Evolutionary conservation across 331 rosid species (phyloP).

Genomic region (Quercus tomentella): DNA sequence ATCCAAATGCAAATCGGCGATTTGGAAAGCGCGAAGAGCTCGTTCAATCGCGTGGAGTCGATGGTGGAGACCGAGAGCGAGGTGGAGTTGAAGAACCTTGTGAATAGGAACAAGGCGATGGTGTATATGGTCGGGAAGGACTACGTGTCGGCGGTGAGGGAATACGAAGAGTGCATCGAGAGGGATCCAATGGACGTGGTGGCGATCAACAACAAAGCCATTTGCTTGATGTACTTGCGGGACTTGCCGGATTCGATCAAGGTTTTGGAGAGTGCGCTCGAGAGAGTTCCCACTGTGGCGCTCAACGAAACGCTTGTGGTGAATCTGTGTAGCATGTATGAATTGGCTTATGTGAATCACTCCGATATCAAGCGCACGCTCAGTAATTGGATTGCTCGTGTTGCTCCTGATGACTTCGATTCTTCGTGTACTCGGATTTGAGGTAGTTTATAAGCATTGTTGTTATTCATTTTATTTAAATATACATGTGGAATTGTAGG

Average conservation of each 20-base stretch:
- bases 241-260: conserved; percentile 94
- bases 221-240: conserved; percentile 93
- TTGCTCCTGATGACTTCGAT: conserved; percentile 97
- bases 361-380: conserved; percentile 85
- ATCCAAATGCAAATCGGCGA: conserved; percentile 88
- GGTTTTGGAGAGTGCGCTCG: conserved; percentile 82
- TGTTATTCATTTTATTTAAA: not conserved
- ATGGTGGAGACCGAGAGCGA: conserved; percentile 42
- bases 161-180: conserved; percentile 87
- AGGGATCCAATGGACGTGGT: conserved; percentile 63
- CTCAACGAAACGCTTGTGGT: conserved; percentile 79
- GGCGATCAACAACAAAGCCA: conserved; percentile 84
- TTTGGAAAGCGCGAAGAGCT: conserved; percentile 69
- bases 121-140: conserved; percentile 84
- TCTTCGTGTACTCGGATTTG: conserved; percentile 68
- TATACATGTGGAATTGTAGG: not conserved
- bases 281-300: conserved; percentile 86
- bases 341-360: conserved; percentile 93
- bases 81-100: conserved; percentile 56
- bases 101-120: conserved; percentile 77
- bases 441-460: not conserved
- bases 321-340: conserved; percentile 96
- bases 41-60: conserved; percentile 54
- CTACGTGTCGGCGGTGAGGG: conserved; percentile 92
- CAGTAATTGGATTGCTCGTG: conserved; percentile 90